Conservation (phyloP, 129 eudicot species). For the Helichrysum umbraculigerum region DNA sequence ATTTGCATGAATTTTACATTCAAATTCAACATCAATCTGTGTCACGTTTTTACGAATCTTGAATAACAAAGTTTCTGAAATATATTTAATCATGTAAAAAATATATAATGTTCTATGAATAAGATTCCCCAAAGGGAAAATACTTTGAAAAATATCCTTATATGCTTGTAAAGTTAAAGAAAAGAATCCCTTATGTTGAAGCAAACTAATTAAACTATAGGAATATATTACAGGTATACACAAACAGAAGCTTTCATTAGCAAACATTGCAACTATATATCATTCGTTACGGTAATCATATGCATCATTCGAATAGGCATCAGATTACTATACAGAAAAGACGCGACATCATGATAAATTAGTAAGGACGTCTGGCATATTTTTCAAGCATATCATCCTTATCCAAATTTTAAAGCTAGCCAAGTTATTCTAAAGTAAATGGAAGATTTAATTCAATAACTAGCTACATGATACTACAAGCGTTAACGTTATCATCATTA, state of each 20-base stretch:
- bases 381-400: conserved; percentile 26
- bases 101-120: conserved; percentile 35
- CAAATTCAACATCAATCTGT: conserved; percentile 32
- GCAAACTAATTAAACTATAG: conserved; percentile 26
- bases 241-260: conserved; percentile 26
- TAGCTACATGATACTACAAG: conserved; percentile 68
- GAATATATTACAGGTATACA: conserved; percentile 19
- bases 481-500: conserved; percentile 89
- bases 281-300: conserved; percentile 26
- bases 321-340: conserved; percentile 35
- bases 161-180: conserved; percentile 32
- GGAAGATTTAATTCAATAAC: not conserved
- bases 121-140: conserved; percentile 32
- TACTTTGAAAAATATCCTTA: conserved; percentile 29
- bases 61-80: conserved; percentile 8
- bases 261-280: conserved; percentile 10
- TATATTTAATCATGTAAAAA: conserved; percentile 5
- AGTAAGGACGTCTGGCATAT: conserved; percentile 23
- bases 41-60: conserved; percentile 46
- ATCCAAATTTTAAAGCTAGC: conserved; percentile 23
- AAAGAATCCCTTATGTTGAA: conserved; percentile 32
- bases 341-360: conserved; percentile 9
- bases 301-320: conserved; percentile 41
- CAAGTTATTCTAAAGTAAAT: conserved; percentile 26
- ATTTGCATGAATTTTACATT: conserved; percentile 31